These are phyloP conservation scores for Candida montana DNA, from an alignment of 805 yeast species.

Conservation along the genomic window DNA sequence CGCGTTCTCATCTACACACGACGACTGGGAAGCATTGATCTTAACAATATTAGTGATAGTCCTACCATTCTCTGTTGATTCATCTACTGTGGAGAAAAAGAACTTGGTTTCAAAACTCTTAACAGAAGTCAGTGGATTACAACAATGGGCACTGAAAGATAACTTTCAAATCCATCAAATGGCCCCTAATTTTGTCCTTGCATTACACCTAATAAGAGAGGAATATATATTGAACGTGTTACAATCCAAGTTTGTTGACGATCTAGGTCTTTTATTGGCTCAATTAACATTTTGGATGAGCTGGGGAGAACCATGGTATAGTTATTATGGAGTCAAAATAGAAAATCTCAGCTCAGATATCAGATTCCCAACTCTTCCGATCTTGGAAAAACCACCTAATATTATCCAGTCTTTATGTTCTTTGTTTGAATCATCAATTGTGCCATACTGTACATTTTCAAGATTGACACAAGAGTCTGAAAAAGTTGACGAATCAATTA, in stretches of 20 bases:
- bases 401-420: slow-evolving; percentile 51
- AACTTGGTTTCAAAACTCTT: slow-evolving; percentile 14
- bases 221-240: slow-evolving; percentile 59
- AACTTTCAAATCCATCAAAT: slow-evolving; percentile 41
- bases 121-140: slow-evolving; percentile 10
- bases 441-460: slow-evolving; percentile 59
- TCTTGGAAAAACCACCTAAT: slow-evolving; percentile 53
- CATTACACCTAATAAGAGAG: slow-evolving; percentile 74
- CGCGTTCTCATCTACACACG: slow-evolving; percentile 38
- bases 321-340: slow-evolving; percentile 42
- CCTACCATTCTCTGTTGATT: slow-evolving; percentile 37
- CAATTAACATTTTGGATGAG: slow-evolving; percentile 64
- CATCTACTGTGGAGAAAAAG: slow-evolving; percentile 13
- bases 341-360: slow-evolving; percentile 33
- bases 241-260: slow-evolving; percentile 29
- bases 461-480: slow-evolving; percentile 60
- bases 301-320: slow-evolving; percentile 65
- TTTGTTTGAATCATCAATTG: slow-evolving; percentile 38
- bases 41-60: slow-evolving; percentile 45
- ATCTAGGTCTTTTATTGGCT: slow-evolving; percentile 50
- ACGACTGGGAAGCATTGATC: slow-evolving; percentile 59
- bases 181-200: slow-evolving; percentile 57
- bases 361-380: slow-evolving; percentile 31
- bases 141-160: slow-evolving; percentile 23
- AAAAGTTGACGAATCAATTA: slow-evolving; percentile 50